phyloP scores from a whole-genome alignment of 23 red algal genomes.

The Gracilaria gracilis region DNA sequence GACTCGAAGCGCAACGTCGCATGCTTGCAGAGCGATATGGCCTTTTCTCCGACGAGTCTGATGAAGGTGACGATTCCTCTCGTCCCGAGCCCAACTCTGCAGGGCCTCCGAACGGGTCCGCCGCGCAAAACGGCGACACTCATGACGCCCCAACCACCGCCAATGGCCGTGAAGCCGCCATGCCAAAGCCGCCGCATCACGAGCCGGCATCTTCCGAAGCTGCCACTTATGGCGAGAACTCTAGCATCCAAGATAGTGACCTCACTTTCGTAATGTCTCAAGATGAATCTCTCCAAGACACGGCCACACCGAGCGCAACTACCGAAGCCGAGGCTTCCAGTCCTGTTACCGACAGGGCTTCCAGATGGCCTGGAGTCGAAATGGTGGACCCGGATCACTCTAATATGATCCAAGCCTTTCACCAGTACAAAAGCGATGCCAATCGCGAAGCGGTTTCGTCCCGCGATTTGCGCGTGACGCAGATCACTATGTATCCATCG shows the following conservation, averaged over 20 bases:
- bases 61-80: slow-evolving; percentile 62
- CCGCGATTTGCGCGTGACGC: slow-evolving; percentile 68
- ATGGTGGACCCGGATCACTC: slow-evolving; percentile 59
- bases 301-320: slow-evolving; percentile 23
- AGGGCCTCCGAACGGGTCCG: slow-evolving; percentile 39
- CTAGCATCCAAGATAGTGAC: slow-evolving; percentile 60
- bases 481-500: slow-evolving; percentile 65
- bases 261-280: slow-evolving; percentile 56
- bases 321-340: slow-evolving; percentile 3
- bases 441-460: slow-evolving; percentile 29
- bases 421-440: slow-evolving; percentile 36
- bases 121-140: slow-evolving; percentile 55
- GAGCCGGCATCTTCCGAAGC: slow-evolving; percentile 61
- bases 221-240: slow-evolving; percentile 56
- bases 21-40: slow-evolving; percentile 78
- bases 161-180: slow-evolving; percentile 37
- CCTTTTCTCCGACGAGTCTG: slow-evolving; percentile 66
- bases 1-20: slow-evolving; percentile 73
- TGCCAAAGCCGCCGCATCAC: slow-evolving; percentile 34
- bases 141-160: slow-evolving; percentile 19
- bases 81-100: slow-evolving; percentile 35
- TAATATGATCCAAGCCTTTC: slow-evolving; percentile 31
- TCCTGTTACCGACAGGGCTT: slow-evolving; percentile 19
- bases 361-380: slow-evolving; percentile 63
- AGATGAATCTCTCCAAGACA: slow-evolving; percentile 30